These are phyloP conservation scores for Schoenoplectus triqueter DNA, from an alignment of 202 grass and related monocot genomes.

Conservation along the genomic window DNA sequence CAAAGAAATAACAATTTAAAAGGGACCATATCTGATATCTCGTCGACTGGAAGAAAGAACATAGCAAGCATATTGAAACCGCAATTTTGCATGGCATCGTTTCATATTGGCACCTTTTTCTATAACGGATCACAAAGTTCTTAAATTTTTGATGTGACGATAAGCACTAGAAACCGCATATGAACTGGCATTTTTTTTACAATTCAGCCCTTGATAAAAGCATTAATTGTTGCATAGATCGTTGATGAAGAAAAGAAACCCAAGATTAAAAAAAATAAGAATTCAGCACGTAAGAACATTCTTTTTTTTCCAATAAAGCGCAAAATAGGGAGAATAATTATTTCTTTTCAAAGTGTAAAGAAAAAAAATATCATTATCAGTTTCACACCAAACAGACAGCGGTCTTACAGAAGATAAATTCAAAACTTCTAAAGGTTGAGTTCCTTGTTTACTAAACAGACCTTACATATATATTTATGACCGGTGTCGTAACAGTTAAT, in stretches of 20 bases:
- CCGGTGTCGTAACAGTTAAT: not conserved
- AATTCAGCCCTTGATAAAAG: conserved; percentile 15
- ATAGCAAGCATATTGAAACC: conserved; percentile 29
- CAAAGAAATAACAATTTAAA: not conserved
- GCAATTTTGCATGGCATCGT: conserved; percentile 24
- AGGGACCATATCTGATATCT: not conserved
- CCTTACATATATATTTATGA: conserved; percentile 20
- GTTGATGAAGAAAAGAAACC: not conserved
- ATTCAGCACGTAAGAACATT: not conserved
- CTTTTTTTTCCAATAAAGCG: not conserved
- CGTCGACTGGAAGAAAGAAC: conserved; percentile 30
- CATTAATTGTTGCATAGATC: not conserved
- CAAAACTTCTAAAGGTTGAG: not conserved
- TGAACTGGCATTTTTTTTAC: conserved; percentile 29
- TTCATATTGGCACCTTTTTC: conserved; percentile 19
- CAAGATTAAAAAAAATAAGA: not conserved
- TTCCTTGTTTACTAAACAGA: conserved; percentile 21
- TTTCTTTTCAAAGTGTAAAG: conserved; percentile 11
- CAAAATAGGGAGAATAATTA: not conserved
- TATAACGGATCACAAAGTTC: conserved; percentile 19
- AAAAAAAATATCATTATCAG: not conserved
- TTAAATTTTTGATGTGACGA: conserved; percentile 26
- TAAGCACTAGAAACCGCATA: conserved; percentile 3
- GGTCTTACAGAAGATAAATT: not conserved
- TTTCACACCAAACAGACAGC: not conserved